phyloP scores from a whole-genome alignment of 192 early-diverging fungal species.

The Mortierella hygrophila region DNA sequence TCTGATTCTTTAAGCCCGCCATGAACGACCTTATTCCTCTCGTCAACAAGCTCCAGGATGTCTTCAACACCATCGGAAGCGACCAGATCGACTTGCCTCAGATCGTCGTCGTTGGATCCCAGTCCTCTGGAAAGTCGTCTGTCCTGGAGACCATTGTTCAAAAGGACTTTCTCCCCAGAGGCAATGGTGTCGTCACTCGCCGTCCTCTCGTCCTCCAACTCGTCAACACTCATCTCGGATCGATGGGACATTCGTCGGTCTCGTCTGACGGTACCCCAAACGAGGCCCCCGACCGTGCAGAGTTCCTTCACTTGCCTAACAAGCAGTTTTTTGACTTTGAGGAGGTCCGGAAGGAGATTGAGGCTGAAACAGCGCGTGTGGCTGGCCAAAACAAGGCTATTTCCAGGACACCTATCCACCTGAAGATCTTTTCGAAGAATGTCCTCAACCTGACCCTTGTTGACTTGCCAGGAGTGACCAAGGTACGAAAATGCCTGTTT shows the following conservation, averaged over 20 bases:
- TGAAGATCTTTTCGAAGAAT: slow-evolving; percentile 81
- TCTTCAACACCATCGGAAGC: slow-evolving; percentile 80
- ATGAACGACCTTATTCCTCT: slow-evolving; percentile 88
- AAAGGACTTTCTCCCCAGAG: slow-evolving; percentile 97
- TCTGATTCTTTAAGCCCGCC: not conserved
- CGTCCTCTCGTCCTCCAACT: slow-evolving; percentile 87
- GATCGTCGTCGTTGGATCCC: slow-evolving; percentile 91
- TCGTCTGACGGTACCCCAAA: slow-evolving; percentile 46
- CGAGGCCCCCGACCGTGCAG: slow-evolving; percentile 55
- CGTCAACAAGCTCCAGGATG: slow-evolving; percentile 87
- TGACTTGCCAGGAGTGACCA: slow-evolving; percentile 87
- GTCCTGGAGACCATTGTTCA: slow-evolving; percentile 98
- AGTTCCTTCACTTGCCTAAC: slow-evolving; percentile 83
- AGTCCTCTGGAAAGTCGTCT: slow-evolving; percentile 95
- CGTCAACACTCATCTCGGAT: slow-evolving; percentile 65
- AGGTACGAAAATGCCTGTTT: slow-evolving; percentile 57
- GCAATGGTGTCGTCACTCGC: slow-evolving; percentile 87
- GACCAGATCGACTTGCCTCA: slow-evolving; percentile 85
- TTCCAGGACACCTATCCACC: slow-evolving; percentile 79
- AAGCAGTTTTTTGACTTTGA: slow-evolving; percentile 81
- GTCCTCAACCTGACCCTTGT: slow-evolving; percentile 87
- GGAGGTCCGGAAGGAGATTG: slow-evolving; percentile 85
- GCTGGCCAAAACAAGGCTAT: slow-evolving; percentile 88
- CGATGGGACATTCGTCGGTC: slow-evolving; percentile 23
- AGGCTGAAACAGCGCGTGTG: slow-evolving; percentile 81